Evolutionary conservation across 2,329 filamentous ascomycete species (phyloP), one percentile per base, ranked within the genome.

Genomic region (Botrytis squamosa): DNA sequence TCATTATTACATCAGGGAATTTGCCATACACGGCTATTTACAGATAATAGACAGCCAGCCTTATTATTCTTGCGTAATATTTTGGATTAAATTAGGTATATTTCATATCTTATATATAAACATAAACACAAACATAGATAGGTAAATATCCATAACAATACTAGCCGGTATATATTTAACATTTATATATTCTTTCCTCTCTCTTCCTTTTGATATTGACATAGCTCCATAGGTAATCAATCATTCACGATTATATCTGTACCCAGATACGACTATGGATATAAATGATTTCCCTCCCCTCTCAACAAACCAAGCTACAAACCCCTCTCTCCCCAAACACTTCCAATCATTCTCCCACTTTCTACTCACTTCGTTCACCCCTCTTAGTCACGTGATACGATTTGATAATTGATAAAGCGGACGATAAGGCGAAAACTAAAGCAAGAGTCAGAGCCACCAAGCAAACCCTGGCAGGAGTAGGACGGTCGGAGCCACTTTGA

Each of bases 301-400:
- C 20, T 60, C 57, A 60, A 55, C 25, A 55, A 55, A n/a, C 10
- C 49, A 52, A 55, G 22, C 44, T 55, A 10, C 52, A n/a, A 59
- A 33, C n/a, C 49, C 52, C 49, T 55, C 49, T 14, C 52, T 29
- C 6, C 25, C n/a, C 55, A 36, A 36, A 59, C 29, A 36, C 9
- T 33, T 22, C 55, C 55, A 59, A 20, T 59, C n/a, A n/a, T 67
- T 67, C 65, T 67, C 65, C 33, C 33, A 29, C 65, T 22, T 67
- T 67, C 65, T 20, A 55, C 65, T 14, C 9, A 20, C 65, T 67
- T 67, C 64, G 16, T 55, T 20, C 65, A 49, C 46, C 46, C 65
- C 46, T 67, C 46, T 5, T 40, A 9, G 0, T 55, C 46, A 67
- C 64, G 64, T 67, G 44, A 66, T 9, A 9, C 1, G 0, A 9